Evolutionary conservation across 768 basidiomycete species (phyloP), one percentile per base, ranked within the genome.

Genomic region (Harrya chromipes): DNA sequence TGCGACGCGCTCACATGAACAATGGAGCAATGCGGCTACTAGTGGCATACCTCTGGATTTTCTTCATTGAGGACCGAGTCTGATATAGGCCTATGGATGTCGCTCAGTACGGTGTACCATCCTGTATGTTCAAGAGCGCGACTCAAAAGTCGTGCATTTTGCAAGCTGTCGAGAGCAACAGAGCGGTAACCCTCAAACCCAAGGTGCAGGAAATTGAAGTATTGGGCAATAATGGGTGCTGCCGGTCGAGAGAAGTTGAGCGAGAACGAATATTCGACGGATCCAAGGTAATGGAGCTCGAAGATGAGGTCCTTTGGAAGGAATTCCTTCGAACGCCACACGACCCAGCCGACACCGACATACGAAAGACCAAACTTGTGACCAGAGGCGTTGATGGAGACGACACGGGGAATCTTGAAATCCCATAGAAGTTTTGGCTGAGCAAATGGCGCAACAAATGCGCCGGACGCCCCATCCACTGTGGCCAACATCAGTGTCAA

Each of bases 231-330:
- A 56, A 82, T 79, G 4, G 82, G 82, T 42, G 79, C 78, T 33
- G 81, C 80, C 13, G 82, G 77, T 14, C 80, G 78, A 41, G 79
- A 81, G 64, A 81, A 82, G 68, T 82, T 81, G 49, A 81, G 70
- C 17, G 80, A 81, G 67, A 83, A 85, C 1, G 86, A 86, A 65
- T 93, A 94, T 65, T 95, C 90, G 49, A 78, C 72, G 33, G 64
- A 74, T 38, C 74, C 74, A 26, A 73, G 69, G 66, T 75, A 80
- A 63, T 80, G 72, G 20, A 78, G 69, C 62, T 77, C 84, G 50
- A 86, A 86, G 56, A 86, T 82, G 53, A 86, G 77, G 53, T 86
- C 85, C 59, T 84, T 83, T 5, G 83, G 85, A 24, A 86, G 74
- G 60, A 68, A 72, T 43, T 75, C 62, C 57, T 77, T 74, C 43